phyloP scores from a whole-genome alignment of 768 basidiomycete species.

The Imleria badia region DNA sequence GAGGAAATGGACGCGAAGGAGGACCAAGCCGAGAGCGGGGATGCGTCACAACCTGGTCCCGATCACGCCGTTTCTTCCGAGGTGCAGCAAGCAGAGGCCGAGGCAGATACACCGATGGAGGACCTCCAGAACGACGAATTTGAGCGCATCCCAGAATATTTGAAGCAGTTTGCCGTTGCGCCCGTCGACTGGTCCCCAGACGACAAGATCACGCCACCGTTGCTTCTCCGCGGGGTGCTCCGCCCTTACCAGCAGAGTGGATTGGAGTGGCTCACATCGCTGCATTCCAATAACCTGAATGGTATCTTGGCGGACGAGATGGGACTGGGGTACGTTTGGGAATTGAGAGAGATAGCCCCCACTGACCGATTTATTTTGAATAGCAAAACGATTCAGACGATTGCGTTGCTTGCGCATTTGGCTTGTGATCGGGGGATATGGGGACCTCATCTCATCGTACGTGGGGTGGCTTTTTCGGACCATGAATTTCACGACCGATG shows the following conservation, averaged over 20 bases:
- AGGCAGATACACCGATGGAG: conserved; percentile 34
- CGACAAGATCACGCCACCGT: conserved; percentile 57
- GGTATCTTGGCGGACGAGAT: conserved; percentile 92
- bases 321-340: conserved; percentile 77
- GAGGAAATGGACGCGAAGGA: background rate
- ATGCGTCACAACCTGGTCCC: background rate
- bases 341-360: background rate
- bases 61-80: background rate
- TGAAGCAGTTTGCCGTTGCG: conserved; percentile 69
- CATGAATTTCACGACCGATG: background rate
- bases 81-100: conserved; percentile 4
- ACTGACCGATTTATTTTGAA: background rate
- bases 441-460: conserved; percentile 87
- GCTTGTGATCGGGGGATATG: conserved; percentile 88
- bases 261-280: conserved; percentile 89
- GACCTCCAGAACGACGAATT: conserved; percentile 36
- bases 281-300: conserved; percentile 78
- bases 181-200: conserved; percentile 67
- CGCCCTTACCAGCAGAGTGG: conserved; percentile 94
- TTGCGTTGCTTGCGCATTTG: conserved; percentile 88
- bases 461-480: conserved; percentile 18
- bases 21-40: background rate
- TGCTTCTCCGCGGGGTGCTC: conserved; percentile 82
- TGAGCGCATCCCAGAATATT: conserved; percentile 50
- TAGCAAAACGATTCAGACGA: conserved; percentile 97